Evolutionary conservation across 805 yeast genomes (phyloP).

Genomic region (Saccharomycopsis sp.): DNA sequence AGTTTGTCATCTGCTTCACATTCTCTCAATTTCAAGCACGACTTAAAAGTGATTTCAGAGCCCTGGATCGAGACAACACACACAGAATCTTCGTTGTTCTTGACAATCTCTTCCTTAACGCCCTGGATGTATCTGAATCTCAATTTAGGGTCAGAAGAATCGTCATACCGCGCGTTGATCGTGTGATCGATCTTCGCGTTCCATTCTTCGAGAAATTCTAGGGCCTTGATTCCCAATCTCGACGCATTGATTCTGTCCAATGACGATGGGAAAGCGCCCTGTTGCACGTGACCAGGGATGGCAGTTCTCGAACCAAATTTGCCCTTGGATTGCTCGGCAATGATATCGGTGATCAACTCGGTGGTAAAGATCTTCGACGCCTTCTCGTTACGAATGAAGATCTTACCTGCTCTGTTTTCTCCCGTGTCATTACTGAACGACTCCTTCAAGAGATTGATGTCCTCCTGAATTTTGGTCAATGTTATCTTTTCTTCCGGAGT

Average conservation of each 20-base stretch:
- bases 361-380: constrained; percentile 69
- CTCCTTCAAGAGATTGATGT: constrained; percentile 61
- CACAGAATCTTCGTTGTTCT: constrained; percentile 37
- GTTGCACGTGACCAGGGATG: constrained; percentile 97
- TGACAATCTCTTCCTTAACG: constrained; percentile 39
- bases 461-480: constrained; percentile 64
- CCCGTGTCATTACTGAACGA: constrained; percentile 68
- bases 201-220: constrained; percentile 77
- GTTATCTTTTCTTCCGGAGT: constrained; percentile 81
- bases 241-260: constrained; percentile 89
- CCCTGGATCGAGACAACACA: constrained; percentile 72
- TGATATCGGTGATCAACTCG: constrained; percentile 73
- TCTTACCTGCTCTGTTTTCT: constrained; percentile 71
- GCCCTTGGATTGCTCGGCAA: constrained; percentile 69
- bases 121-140: constrained; percentile 49
- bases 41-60: constrained; percentile 51
- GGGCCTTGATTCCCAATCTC: constrained; percentile 83
- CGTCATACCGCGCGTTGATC: constrained; percentile 18
- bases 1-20: constrained; percentile 51
- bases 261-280: constrained; percentile 92
- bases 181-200: constrained; percentile 31
- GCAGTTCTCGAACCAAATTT: constrained; percentile 90
- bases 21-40: constrained; percentile 50
- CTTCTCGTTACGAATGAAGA: constrained; percentile 60
- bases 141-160: constrained; percentile 38